Base-by-base conservation (phyloP, 208 protist genomes). In the Trypanosoma platydactyli region DNA sequence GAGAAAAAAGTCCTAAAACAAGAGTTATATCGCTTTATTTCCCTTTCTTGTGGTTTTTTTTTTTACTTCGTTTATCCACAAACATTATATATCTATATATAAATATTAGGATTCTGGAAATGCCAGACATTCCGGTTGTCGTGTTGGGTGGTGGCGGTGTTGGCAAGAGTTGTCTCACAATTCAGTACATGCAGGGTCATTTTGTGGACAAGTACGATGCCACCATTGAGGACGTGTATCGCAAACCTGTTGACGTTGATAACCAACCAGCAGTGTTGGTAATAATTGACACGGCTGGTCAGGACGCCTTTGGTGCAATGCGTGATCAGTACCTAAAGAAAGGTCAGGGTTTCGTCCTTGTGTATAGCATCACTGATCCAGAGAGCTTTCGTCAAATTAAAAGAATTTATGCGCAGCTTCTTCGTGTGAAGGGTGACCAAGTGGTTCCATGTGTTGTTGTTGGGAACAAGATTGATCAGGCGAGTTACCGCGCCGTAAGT, bases 261-360 rank as follows among this genome's bases (percentile, higher is more conserved):
- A 83, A 84, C 46, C 72, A 83, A 52, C 83, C 76, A 16, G 81
- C 88, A 29, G 92, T 97, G 50, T 71, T 98, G 20, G 91, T 95
- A 56, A 95, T 98, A 53, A 88, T 89, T 60, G 92, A 97, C 74
- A 97, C 93, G 9, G 92, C 92, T 11, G 94, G 93, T 3, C 91
- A 98, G 70, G 96, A 98, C 64, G 80, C 88, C 15, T 97, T 97
- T 74, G 64, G 72, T n/a, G 71, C 77, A 0, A 66, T 98, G 71
- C 81, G 78, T 13, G 73, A 84, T 38, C 71, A 76, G 30, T 81
- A 86, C 52, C 56, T 88, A 30, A 45, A 57, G 41, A 80, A 81
- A 40, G 80, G 81, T 1, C 45, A 81, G 16, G 84, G 69, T 12
- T 84, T 89, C 42, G 61, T 90, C 11, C 60, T 93, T 24, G 76